These are phyloP conservation scores for Alternaria burnsii DNA, from an alignment of 2,329 filamentous ascomycete species.

Conservation along the genomic window DNA sequence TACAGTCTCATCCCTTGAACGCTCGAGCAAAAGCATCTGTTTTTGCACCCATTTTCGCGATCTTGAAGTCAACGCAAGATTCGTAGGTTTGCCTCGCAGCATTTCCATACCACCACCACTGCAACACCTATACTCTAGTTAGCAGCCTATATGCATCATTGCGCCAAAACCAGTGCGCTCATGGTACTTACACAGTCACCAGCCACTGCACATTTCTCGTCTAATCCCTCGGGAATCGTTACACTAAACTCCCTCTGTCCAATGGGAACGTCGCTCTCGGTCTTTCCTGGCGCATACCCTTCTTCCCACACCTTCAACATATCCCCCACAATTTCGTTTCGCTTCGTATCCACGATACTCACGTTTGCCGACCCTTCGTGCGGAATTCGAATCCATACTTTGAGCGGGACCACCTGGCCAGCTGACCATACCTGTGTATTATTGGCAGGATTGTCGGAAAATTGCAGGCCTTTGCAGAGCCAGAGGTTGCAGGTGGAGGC, in stretches of 20 bases:
- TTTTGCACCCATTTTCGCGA: constrained; percentile 25
- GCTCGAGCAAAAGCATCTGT: neutral
- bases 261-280: constrained; percentile 44
- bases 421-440: constrained; percentile 60
- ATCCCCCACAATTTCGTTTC: constrained; percentile 61
- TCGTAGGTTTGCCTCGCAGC: constrained; percentile 67
- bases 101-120: constrained; percentile 69
- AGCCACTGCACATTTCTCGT: constrained; percentile 53
- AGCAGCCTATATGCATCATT: neutral
- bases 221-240: constrained; percentile 60
- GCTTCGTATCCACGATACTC: constrained; percentile 65
- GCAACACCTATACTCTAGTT: constrained; percentile 53
- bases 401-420: constrained; percentile 52
- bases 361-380: constrained; percentile 67
- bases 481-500: constrained; percentile 59
- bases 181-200: constrained; percentile 54
- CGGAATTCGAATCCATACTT: constrained; percentile 60
- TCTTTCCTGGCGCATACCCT: constrained; percentile 38
- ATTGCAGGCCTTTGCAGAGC: constrained; percentile 67
- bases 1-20: constrained; percentile 6
- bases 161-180: neutral
- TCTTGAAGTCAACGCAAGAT: constrained; percentile 66
- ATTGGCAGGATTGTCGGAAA: constrained; percentile 63
- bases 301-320: constrained; percentile 40
- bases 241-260: constrained; percentile 61